Base-by-base conservation (phyloP, 2,329 filamentous ascomycete genomes). In the Cladosporium sp. region DNA sequence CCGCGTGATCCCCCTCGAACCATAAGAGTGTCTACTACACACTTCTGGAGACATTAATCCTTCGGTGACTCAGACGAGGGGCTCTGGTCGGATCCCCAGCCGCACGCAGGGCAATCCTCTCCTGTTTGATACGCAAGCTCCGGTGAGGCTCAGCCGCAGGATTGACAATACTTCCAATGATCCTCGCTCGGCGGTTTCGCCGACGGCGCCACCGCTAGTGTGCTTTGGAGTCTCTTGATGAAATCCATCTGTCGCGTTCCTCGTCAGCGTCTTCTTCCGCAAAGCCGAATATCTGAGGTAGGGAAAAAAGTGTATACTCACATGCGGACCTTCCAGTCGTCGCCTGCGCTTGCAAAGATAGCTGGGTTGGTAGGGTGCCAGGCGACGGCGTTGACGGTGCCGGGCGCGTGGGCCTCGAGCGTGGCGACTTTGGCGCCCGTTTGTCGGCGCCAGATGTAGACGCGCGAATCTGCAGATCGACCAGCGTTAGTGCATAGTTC, bases 391-490 rank as follows among this genome's bases (percentile, higher is more conserved):
- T 96, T 97, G 58, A 93, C 92, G 55, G 82, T 85, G 33, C 89
- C 85, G 10, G 80, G 78, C 6, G 75, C 73, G 62, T 97, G 92
- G 0, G 84, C 91, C 32, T 83, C 79, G 2, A 97, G 74, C 44
- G 81, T 84, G 64, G 90, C 87, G 5, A 98, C 82, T 1, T 86
- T 77, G 5, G 79, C 76, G 5, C 89, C 89, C 34, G 86, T 89
- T 53, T 84, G 85, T 68, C 89, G 93, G 68, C 95, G 88, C 89
- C 91, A 97, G 56, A 98, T 88, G 66, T 89, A 86, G 40, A 97
- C 80, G 52, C 80, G 78, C 2, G 81, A 81, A 68, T 86, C 83
- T 84, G 53, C 22, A 28, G 18, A 7, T 46, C 4, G 4, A 7
- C 7, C 22, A 18, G 13, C 14, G 31, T 46, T 32, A 46, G 43